Base-by-base conservation (phyloP, 2,329 filamentous ascomycete genomes). In the Diaporthe capsici region DNA sequence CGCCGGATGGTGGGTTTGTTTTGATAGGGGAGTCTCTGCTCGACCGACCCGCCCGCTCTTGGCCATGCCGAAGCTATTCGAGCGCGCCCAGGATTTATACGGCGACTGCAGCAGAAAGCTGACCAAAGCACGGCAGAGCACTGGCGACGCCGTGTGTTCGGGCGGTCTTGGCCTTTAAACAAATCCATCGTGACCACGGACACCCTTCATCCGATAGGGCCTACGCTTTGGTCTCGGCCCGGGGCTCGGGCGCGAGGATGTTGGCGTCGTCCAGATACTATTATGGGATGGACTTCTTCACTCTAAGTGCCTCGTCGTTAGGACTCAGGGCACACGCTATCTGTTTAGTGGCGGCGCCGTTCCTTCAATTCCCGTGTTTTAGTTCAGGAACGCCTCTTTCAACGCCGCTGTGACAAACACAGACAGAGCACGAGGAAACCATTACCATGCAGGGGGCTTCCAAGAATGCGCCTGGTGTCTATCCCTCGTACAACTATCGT, bases 381-480 rank as follows among this genome's bases (percentile, higher is more conserved):
- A 68, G 65, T 53, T 13, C 65, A 68, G 65, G 65, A 53, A 68
- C 65, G 65, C 65, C 65, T 31, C 34, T 53, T 68, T 42, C 13
- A 20, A 20, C 47, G 13, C 22, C 47, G 47, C 65, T 53, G 65
- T 39, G 49, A 42, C 63, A 17, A 49, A 28, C 63, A 49, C 44
- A 34, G 44, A 67, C 20, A 53, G 47, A 25, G 31, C 47, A 53
- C 42, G 28, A 67, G 42, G 44, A 39, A n/a, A 25, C 20, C 44
- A 53, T 28, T 12, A 28, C 31, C 34, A 37, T 42, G 22, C 61
- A 51, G 28, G 20, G 22, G 61, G 61, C 47, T 8, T 28, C 31
- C 22, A 42, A 25, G 31, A 53, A 37, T 31, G 5, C 47, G 13
- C 6, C 44, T 31, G 31, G 25, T 37, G 13, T n/a, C 28, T 39